These are phyloP conservation scores for Suillus fuscotomentosus DNA, from an alignment of 768 basidiomycete genomes.

Conservation along the genomic window DNA sequence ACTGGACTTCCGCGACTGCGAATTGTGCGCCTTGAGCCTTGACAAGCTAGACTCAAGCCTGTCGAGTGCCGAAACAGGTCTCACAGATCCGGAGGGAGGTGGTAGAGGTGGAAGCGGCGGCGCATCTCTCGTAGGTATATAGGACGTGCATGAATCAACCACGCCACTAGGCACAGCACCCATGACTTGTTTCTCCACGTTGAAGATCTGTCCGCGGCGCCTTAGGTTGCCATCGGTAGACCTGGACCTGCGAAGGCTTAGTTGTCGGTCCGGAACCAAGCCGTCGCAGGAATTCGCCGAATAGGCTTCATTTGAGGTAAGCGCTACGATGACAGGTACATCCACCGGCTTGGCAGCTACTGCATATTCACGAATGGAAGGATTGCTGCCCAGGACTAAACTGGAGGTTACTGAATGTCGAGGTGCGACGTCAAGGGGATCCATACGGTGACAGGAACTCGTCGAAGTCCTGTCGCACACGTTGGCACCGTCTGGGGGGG, in stretches of 20 bases:
- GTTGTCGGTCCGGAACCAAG: conserved; percentile 4
- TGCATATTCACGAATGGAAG: not conserved
- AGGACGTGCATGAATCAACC: conserved; percentile 12
- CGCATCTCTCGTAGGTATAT: conserved; percentile 15
- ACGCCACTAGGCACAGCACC: not conserved
- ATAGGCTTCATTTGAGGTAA: not conserved
- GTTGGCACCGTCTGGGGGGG: not conserved
- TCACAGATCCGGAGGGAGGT: not conserved
- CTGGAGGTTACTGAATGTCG: not conserved
- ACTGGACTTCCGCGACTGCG: conserved; percentile 25
- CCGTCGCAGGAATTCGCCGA: not conserved
- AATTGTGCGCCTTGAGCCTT: conserved; percentile 31
- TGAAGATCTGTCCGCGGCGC: conserved; percentile 28
- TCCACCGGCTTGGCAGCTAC: not conserved
- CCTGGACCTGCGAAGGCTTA: not conserved
- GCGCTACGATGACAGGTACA: conserved; percentile 2
- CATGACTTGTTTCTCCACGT: conserved; percentile 8
- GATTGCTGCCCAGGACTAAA: not conserved
- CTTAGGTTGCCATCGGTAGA: conserved; percentile 4
- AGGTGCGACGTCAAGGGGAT: not conserved
- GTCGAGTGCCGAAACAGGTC: conserved; percentile 30
- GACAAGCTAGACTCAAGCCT: conserved; percentile 33
- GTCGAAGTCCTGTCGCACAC: not conserved
- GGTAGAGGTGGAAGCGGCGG: conserved; percentile 19
- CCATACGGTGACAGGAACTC: not conserved